Evolutionary conservation across 768 basidiomycete genomes (phyloP).

Genomic region (Mycena albidolilacea): DNA sequence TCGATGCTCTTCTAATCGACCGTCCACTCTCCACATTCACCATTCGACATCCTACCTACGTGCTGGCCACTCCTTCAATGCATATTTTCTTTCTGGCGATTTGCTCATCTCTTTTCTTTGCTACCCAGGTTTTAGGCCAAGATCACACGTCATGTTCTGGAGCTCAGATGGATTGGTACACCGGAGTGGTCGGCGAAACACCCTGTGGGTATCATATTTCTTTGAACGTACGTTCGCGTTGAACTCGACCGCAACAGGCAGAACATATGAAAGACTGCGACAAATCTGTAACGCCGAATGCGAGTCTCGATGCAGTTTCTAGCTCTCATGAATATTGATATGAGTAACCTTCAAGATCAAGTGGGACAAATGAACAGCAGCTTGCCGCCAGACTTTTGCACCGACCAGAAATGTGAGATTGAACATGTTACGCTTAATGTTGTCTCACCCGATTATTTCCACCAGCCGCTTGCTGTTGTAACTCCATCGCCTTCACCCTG

Average conservation of each 20-base stretch:
- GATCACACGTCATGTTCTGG: conserved; percentile 41
- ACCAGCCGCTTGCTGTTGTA: conserved; percentile 45
- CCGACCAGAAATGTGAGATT: conserved; percentile 42
- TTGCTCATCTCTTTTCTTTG: background rate
- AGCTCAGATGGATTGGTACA: conserved; percentile 46
- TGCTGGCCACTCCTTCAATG: background rate
- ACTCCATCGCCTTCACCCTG: conserved; percentile 44
- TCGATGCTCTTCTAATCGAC: no score
- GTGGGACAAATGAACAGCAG: conserved; percentile 41
- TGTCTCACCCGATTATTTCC: background rate
- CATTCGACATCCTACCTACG: background rate
- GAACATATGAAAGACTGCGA: conserved; percentile 45
- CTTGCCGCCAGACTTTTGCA: conserved; percentile 44
- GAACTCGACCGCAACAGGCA: conserved; percentile 28
- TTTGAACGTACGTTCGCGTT: background rate
- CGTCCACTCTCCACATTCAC: no score
- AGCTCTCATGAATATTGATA: background rate
- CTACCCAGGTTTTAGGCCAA: background rate
- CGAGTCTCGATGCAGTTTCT: conserved; percentile 26
- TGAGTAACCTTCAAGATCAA: conserved; percentile 31
- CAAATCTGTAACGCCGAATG: conserved; percentile 45
- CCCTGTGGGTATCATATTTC: conserved; percentile 38
- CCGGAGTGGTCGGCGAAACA: conserved; percentile 44
- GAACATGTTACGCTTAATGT: background rate
- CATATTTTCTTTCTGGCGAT: background rate